Evolutionary conservation across 2,329 filamentous ascomycete species (phyloP).

Genomic region (Grosmannia clavigera): DNA sequence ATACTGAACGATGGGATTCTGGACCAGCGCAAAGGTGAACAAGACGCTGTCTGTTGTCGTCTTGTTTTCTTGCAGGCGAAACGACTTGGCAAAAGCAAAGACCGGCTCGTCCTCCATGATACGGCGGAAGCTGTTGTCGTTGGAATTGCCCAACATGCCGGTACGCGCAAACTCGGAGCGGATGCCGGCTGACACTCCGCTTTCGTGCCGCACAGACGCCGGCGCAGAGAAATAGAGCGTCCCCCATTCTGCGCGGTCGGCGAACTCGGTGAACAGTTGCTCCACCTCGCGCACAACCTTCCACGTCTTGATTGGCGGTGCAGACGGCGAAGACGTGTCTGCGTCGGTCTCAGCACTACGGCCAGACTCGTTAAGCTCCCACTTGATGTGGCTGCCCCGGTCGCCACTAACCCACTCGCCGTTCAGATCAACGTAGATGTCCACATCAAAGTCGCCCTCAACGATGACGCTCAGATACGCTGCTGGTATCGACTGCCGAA

Average conservation of each 20-base stretch:
- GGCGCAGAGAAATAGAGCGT: slow-evolving; percentile 66
- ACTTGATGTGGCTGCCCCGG: slow-evolving; percentile 54
- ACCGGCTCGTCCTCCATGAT: slow-evolving; percentile 71
- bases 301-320: slow-evolving; percentile 47
- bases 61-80: slow-evolving; percentile 27
- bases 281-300: slow-evolving; percentile 47
- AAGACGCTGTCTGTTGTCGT: slow-evolving; percentile 40
- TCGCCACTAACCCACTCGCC: slow-evolving; percentile 76
- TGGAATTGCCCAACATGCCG: slow-evolving; percentile 51
- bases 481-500: slow-evolving; percentile 72
- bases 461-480: slow-evolving; percentile 64
- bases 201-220: slow-evolving; percentile 53
- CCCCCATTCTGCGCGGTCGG: slow-evolving; percentile 74
- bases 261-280: slow-evolving; percentile 60
- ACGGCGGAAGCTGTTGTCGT: slow-evolving; percentile 36
- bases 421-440: slow-evolving; percentile 56
- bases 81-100: slow-evolving; percentile 62
- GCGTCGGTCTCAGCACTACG: slow-evolving; percentile 17
- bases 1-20: slow-evolving; percentile 68
- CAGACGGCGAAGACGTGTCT: slow-evolving; percentile 2
- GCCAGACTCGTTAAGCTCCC: slow-evolving; percentile 44
- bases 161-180: slow-evolving; percentile 58
- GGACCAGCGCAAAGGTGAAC: slow-evolving; percentile 65
- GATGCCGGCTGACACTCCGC: slow-evolving; percentile 53
- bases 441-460: slow-evolving; percentile 50